Percentiles rank a stretch among this genome's conserved stretches.
Conservation (phyloP, 495 filamentous ascomycete genomes). For the Pyronema domesticum region DNA sequence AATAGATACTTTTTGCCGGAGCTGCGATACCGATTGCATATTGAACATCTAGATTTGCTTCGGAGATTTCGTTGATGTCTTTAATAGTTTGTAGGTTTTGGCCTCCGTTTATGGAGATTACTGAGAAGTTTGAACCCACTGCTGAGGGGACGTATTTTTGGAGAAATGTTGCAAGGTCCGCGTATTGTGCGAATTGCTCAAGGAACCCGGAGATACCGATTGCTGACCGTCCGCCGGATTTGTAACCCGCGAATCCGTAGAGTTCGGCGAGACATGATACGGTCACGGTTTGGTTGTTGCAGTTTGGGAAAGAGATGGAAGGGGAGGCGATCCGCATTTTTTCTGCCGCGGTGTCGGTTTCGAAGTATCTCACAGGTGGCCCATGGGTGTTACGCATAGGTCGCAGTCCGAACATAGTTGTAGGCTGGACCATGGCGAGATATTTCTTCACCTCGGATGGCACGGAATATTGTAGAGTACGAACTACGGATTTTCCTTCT, state of each 20-base stretch:
- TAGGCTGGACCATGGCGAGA: slow-evolving; percentile 39
- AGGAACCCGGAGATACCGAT: slow-evolving; percentile 55
- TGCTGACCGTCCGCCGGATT: slow-evolving; percentile 26
- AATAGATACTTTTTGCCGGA: slow-evolving; percentile 41
- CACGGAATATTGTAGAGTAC: slow-evolving; percentile 42
- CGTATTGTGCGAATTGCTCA: slow-evolving; percentile 44
- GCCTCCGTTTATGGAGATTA: slow-evolving; percentile 42
- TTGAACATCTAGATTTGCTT: slow-evolving; percentile 59
- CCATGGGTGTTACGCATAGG: neutral
- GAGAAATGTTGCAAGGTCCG: slow-evolving; percentile 40
- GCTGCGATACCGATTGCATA: slow-evolving; percentile 46
- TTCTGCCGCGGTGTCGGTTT: neutral
- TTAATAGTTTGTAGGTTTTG: slow-evolving; percentile 32
- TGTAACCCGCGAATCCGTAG: slow-evolving; percentile 39
- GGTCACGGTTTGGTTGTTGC: slow-evolving; percentile 32
- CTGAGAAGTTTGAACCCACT: slow-evolving; percentile 38
- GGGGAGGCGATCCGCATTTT: neutral
- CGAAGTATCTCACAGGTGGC: neutral
- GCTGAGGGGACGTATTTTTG: slow-evolving; percentile 32
- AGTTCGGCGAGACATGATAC: slow-evolving; percentile 41
- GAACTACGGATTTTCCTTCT: slow-evolving; percentile 27
- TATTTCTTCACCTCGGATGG: slow-evolving; percentile 32
- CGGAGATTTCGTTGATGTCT: slow-evolving; percentile 29
- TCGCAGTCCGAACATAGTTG: slow-evolving; percentile 34
- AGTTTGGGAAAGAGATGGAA: slow-evolving; percentile 13